Evolutionary conservation across 2,329 filamentous ascomycete genomes (phyloP), one percentile per base, ranked within the genome.

Genomic region (Bipolaris sorokiniana): DNA sequence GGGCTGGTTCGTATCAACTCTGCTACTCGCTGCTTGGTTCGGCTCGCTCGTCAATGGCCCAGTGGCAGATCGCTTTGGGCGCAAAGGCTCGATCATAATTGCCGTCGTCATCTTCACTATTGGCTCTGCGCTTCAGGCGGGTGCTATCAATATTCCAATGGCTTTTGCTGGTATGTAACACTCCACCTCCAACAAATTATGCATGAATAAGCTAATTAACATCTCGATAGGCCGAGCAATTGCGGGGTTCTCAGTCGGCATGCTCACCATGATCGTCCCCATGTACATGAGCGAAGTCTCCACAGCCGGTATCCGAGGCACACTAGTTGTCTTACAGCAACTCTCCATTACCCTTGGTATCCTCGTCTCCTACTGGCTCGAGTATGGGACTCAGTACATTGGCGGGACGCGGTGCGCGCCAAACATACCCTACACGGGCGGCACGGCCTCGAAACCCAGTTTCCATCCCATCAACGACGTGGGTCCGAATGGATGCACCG

Each of bases 401-500:
- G 60, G 63, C 7, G 63, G 65, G 3, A 54, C 56, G 20, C 63
- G 80, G 4, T 84, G 84, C 73, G 80, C 79, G 4, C 80, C 81
- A 1, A 71, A 77, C 20, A 77, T 81, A 5, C 76, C 79, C 0
- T 82, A 82, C 60, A 78, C 77, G 1, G 81, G 79, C 7, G 80
- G 78, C 38, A 81, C 76, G 0, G 26, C 68, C 0, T 61, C 65
- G 0, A 65, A 72, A 1, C 79, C 63, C 7, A 68, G 67, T 5
- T 83, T 84, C 54, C 78, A 62, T 54, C 73, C 53, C 20, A 48
- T 48, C 33, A 58, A 51, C 22, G 62, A 66, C 26, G 55, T 67
- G n/a, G 62, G 65, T 15, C 65, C 62, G 1, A 59, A 61, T 16
- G 65, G 63, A 13, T 67, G 63, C 40, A 66, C 63, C 15, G 63